phyloP scores from a whole-genome alignment of 1,139 yeast species.

The Maudiozyma humilis region DNA sequence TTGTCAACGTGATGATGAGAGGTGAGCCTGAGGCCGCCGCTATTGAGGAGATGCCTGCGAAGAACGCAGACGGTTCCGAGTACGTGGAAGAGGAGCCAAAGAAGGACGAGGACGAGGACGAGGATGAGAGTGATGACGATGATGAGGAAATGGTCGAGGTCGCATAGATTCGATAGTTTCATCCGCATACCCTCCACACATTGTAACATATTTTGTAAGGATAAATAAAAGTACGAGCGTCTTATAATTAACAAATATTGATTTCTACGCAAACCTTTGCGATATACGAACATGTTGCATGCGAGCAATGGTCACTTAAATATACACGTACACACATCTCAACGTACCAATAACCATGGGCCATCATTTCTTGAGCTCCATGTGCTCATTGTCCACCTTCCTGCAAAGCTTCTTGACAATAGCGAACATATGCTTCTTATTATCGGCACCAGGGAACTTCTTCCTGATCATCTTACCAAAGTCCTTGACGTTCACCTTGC shows the following conservation, averaged over 20 bases:
- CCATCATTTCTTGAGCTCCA: constrained; percentile 50
- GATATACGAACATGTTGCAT: too few species aligned
- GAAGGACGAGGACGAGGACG: constrained; percentile 18
- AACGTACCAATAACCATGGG: too few species aligned
- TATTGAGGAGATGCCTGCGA: constrained; percentile 46
- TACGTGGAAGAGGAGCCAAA: constrained; percentile 27
- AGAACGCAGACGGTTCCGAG: constrained; percentile 32
- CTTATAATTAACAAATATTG: too few species aligned
- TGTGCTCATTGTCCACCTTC: constrained; percentile 54
- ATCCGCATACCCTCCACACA: neutral
- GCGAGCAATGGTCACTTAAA: too few species aligned
- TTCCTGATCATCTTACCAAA: constrained; percentile 48
- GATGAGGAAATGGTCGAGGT: constrained; percentile 32
- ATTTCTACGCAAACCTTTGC: too few species aligned
- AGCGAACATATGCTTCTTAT: constrained; percentile 56
- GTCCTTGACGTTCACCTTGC: constrained; percentile 46
- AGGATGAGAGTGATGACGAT: constrained; percentile 22
- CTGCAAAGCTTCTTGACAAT: constrained; percentile 59
- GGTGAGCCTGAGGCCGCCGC: constrained; percentile 61
- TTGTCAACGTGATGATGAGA: constrained; percentile 84
- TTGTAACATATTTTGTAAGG: neutral
- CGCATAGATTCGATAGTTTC: constrained; percentile 14
- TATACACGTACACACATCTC: too few species aligned
- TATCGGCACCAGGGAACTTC: constrained; percentile 60
- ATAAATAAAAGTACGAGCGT: too few species aligned